Evolutionary conservation across 306 rosid species (phyloP).

Genomic region (Begonia loranthoides): DNA sequence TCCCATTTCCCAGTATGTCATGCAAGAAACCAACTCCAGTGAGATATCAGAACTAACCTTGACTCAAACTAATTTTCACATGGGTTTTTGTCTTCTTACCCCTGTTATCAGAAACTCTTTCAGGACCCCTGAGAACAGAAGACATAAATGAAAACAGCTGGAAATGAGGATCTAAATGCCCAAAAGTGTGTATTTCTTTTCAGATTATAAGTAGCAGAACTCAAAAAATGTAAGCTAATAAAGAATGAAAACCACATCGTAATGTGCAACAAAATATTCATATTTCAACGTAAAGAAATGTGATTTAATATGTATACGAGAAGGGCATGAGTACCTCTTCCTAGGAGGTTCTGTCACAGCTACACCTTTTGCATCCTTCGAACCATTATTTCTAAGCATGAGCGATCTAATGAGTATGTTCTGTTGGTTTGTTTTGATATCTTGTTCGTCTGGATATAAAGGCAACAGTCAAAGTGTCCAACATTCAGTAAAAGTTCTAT

Average conservation of each 20-base stretch:
- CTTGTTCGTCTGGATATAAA: constrained; percentile 56
- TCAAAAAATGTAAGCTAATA: too few species aligned
- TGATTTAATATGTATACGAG: neutral
- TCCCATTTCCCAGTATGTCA: too few species aligned
- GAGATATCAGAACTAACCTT: constrained; percentile 37
- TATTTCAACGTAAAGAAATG: too few species aligned
- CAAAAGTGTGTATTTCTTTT: neutral
- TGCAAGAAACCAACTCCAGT: too few species aligned
- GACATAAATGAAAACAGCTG: constrained; percentile 6
- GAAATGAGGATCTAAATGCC: neutral
- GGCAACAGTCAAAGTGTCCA: neutral
- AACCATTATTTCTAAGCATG: constrained; percentile 47
- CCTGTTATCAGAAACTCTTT: constrained; percentile 52
- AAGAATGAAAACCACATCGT: too few species aligned
- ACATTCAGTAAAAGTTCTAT: too few species aligned
- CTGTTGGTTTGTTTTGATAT: constrained; percentile 76
- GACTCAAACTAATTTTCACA: constrained; percentile 32
- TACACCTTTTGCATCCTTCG: constrained; percentile 43
- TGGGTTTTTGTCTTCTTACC: constrained; percentile 39
- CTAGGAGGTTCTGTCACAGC: constrained; percentile 45
- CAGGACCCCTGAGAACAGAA: constrained; percentile 41
- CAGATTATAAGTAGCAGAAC: too few species aligned
- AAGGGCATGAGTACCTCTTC: constrained; percentile 56
- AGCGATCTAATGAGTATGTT: constrained; percentile 92
- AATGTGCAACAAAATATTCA: too few species aligned